phyloP scores from a whole-genome alignment of 148 eudicot species.

The Fagopyrum homotropicum region DNA sequence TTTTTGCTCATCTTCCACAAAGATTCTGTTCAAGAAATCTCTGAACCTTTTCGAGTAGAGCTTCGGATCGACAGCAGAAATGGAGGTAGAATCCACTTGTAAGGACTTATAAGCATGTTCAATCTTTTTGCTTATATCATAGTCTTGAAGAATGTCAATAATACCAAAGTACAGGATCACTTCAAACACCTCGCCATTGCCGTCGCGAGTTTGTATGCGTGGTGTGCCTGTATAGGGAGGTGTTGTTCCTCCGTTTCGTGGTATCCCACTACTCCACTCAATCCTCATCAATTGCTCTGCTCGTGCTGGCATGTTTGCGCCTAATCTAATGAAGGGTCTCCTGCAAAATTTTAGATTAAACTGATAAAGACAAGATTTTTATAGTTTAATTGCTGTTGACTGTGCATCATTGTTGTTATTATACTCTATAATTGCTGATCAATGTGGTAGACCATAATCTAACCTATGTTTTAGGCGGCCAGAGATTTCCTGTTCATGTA shows the following conservation, averaged over 20 bases:
- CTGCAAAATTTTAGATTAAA: constrained; percentile 8
- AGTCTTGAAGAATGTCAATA: constrained; percentile 18
- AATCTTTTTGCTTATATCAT: constrained; percentile 17
- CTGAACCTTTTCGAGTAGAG: constrained; percentile 18
- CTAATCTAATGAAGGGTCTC: constrained; percentile 16
- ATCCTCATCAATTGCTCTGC: constrained; percentile 16
- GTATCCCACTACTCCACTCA: constrained; percentile 15
- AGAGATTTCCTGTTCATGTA: background rate
- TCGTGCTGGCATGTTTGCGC: constrained; percentile 21
- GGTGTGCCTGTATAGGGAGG: constrained; percentile 1
- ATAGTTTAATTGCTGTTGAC: background rate
- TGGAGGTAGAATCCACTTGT: constrained; percentile 18
- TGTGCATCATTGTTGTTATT: background rate
- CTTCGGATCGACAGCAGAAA: constrained; percentile 19
- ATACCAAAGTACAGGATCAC: constrained; percentile 19
- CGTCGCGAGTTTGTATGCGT: constrained; percentile 3
- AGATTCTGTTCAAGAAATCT: constrained; percentile 16
- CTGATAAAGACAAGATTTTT: background rate
- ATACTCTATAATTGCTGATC: background rate
- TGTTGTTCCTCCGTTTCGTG: background rate
- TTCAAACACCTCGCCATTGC: constrained; percentile 11
- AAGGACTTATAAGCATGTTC: constrained; percentile 20
- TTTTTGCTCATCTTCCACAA: constrained; percentile 14
- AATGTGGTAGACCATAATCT: constrained; percentile 1
- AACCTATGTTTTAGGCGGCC: background rate